A percentile compares a stretch with the other conserved stretches of the same genome.
Conservation (phyloP, 768 basidiomycete species). For the Mycena galericulata region DNA sequence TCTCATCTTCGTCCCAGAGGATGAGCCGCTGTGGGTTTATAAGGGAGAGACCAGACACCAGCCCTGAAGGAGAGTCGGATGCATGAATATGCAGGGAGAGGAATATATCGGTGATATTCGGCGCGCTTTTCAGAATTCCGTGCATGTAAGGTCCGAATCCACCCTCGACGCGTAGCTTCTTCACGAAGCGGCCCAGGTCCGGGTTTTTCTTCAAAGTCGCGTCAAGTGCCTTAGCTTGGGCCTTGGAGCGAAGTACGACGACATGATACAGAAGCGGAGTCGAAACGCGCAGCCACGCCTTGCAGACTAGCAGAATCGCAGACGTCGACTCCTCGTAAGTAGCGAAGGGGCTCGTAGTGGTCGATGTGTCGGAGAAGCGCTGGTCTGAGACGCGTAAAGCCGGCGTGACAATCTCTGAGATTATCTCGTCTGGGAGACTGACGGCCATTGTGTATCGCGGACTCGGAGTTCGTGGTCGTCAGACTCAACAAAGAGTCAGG, state of each 20-base stretch:
- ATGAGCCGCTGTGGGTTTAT: neutral
- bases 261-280: constrained; percentile 15
- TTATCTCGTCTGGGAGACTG: constrained; percentile 4
- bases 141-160: constrained; percentile 14
- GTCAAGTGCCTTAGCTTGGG: constrained; percentile 2
- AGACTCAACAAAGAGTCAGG: too few relatives aligned
- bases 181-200: neutral
- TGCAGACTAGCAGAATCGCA: neutral
- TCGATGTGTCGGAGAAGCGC: neutral
- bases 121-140: neutral
- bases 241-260: constrained; percentile 2
- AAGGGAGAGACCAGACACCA: neutral
- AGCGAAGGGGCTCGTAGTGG: neutral
- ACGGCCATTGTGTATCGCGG: too few relatives aligned
- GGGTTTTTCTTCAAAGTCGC: neutral
- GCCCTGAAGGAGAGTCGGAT: neutral
- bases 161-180: constrained; percentile 23
- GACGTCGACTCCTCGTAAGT: neutral
- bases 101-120: constrained; percentile 7
- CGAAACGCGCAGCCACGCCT: constrained; percentile 18
- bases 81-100: neutral
- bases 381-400: neutral
- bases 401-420: neutral
- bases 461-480: too few relatives aligned
- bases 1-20: neutral